Evolutionary conservation across 768 basidiomycete genomes (phyloP), one percentile per base, ranked within the genome.

Genomic region (Coprinopsis cinerea): DNA sequence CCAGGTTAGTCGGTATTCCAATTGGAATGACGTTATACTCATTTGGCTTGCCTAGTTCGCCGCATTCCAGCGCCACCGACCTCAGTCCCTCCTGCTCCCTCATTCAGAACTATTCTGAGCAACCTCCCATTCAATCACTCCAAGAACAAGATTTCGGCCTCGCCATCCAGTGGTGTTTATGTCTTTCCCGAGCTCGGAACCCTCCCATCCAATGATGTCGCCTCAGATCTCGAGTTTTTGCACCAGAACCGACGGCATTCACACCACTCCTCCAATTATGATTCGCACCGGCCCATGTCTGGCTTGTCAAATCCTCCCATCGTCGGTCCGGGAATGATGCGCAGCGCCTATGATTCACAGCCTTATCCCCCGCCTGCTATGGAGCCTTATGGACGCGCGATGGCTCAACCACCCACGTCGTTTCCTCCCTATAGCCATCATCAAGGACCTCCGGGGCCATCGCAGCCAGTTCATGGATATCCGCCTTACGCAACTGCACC

Each of bases 21-120:
- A 22, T 7, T 24, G 41, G 24, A 23, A 7, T 11, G 30, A 27
- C 10, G 11, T 17, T 6, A 15, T 18, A 7, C 20, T 39, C 3
- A 41, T 30, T 41, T 27, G 26, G 24, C 1, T 43, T 39, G 24
- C 44, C 46, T 37, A 47, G 87, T 73, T 15, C 83, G 84, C 17
- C 76, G 78, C 26, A 75, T 90, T 43, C 88, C 87, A 0, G 64
- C 65, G 17, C 68, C 72, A 15, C 77, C 76, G 10, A 69, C 72
- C 23, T 72, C 78, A 18, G 67, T 61, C 11, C 60, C 55, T 9
- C 73, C 74, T 3, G 70, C 82, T 9, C 85, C 81, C 1, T 77
- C 81, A 9, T 68, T 89, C 25, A 78, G 82, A n/a, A 78, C 83
- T 58, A 77, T 88, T 25, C 67, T 83, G 57, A 82, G 81, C 55